Conservation (phyloP, 1,284 basidiomycete species). For the Malassezia restricta region DNA sequence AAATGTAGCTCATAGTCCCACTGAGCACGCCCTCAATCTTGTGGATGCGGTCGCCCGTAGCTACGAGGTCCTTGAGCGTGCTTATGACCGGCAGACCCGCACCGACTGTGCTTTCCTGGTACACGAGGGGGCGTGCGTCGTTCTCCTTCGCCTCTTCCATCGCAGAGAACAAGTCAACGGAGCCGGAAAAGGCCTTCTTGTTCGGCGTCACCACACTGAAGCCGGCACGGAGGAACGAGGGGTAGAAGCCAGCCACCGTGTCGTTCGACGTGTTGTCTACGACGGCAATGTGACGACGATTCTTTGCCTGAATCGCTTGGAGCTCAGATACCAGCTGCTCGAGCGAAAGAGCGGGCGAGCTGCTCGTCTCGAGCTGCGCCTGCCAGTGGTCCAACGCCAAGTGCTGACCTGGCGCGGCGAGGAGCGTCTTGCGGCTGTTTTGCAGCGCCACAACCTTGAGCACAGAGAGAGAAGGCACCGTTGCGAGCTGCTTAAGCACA, state of each 20-base stretch:
- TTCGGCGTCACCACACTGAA: constrained; percentile 89
- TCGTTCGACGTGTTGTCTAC: constrained; percentile 92
- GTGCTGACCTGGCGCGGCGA: constrained; percentile 20
- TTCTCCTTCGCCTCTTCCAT: constrained; percentile 14
- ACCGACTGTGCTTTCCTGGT: constrained; percentile 89
- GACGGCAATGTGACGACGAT: constrained; percentile 53
- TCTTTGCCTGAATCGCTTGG: constrained; percentile 22
- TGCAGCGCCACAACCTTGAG: constrained; percentile 35
- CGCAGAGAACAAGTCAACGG: constrained; percentile 55
- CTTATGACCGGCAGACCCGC: constrained; percentile 86
- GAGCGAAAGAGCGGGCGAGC: constrained; percentile 24
- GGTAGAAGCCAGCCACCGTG: constrained; percentile 69
- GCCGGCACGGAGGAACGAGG: constrained; percentile 64
- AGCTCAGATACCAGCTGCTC: constrained; percentile 26
- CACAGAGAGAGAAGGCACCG: constrained; percentile 22
- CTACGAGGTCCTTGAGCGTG: constrained; percentile 78
- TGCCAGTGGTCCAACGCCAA: constrained; percentile 30
- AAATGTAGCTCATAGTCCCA: constrained; percentile 96
- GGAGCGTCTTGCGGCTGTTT: constrained; percentile 42
- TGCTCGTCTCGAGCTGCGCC: constrained; percentile 18
- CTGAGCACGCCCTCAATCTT: constrained; percentile 65
- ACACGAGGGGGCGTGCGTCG: constrained; percentile 52
- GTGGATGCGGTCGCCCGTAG: constrained; percentile 70
- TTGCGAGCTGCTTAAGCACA: constrained; percentile 37
- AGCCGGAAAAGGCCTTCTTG: constrained; percentile 86